Percentiles rank a stretch among this genome's conserved stretches.
These are phyloP conservation scores for Eucalyptus paniculata DNA, from an alignment of 345 rosid genomes.

Conservation along the genomic window DNA sequence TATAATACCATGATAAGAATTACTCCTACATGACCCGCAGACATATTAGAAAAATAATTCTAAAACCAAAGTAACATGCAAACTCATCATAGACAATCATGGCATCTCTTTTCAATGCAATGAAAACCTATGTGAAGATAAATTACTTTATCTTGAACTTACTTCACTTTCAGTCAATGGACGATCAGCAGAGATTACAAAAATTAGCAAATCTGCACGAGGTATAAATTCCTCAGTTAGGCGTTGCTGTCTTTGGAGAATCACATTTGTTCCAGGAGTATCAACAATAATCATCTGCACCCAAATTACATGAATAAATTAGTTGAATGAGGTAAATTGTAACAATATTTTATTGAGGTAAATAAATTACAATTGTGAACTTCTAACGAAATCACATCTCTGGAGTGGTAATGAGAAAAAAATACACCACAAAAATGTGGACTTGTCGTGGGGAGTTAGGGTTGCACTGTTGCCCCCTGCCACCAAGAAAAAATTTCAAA, in stretches of 20 bases:
- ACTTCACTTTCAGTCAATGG: slow-evolving; percentile 99
- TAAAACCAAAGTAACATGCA: neutral
- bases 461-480: neutral
- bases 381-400: neutral
- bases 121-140: neutral
- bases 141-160: neutral
- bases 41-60: neutral
- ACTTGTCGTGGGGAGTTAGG: neutral
- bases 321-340: neutral
- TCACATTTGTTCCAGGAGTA: slow-evolving; percentile 95
- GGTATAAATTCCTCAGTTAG: slow-evolving; percentile 96
- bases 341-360: neutral
- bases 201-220: slow-evolving; percentile 86
- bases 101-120: neutral
- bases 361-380: neutral
- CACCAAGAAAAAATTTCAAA: neutral
- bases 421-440: neutral
- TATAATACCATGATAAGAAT: neutral
- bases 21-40: neutral
- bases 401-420: neutral
- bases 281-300: slow-evolving; percentile 85
- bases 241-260: slow-evolving; percentile 92
- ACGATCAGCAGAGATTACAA: slow-evolving; percentile 93
- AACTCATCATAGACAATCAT: neutral
- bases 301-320: neutral